phyloP scores from a whole-genome alignment of 2,329 filamentous ascomycete species.

The Exophiala calicioides region DNA sequence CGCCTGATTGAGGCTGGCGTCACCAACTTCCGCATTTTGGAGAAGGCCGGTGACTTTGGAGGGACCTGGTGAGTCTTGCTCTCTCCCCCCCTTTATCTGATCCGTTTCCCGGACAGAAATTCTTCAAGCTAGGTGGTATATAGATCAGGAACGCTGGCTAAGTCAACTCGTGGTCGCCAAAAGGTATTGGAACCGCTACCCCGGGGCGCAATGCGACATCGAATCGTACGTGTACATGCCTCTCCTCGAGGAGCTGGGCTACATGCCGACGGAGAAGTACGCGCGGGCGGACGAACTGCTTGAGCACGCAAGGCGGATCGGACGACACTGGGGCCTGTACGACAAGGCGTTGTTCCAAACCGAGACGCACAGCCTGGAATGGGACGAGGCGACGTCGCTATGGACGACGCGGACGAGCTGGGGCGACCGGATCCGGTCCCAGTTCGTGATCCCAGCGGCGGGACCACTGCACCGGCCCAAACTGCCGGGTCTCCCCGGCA shows the following conservation, averaged over 20 bases:
- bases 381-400: slow-evolving; percentile 17
- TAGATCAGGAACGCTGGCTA: too few relatives aligned
- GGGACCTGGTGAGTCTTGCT: slow-evolving; percentile 23
- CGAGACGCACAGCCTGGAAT: slow-evolving; percentile 18
- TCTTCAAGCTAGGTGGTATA: too few relatives aligned
- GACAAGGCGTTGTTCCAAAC: slow-evolving; percentile 24
- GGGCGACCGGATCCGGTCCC: slow-evolving; percentile 35
- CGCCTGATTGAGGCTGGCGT: slow-evolving; percentile 18
- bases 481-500: slow-evolving; percentile 32
- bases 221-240: slow-evolving; percentile 27
- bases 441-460: slow-evolving; percentile 44
- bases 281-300: slow-evolving; percentile 21
- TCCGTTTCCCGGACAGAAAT: too few relatives aligned
- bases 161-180: too few relatives aligned
- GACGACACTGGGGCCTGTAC: slow-evolving; percentile 16
- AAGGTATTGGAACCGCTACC: slow-evolving; percentile 31
- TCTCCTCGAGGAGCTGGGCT: slow-evolving; percentile 23
- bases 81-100: too few relatives aligned
- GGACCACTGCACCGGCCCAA: slow-evolving; percentile 39
- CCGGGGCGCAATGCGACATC: slow-evolving; percentile 24
- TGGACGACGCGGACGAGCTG: slow-evolving; percentile 29
- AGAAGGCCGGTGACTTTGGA: slow-evolving; percentile 21
- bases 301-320: slow-evolving; percentile 22
- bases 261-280: slow-evolving; percentile 27
- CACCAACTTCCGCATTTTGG: slow-evolving; percentile 6